Evolutionary conservation across 225 moss, liverwort and hornwort species (phyloP), one percentile per base, ranked within the genome.

Genomic region (Thuidium tamariscinum): DNA sequence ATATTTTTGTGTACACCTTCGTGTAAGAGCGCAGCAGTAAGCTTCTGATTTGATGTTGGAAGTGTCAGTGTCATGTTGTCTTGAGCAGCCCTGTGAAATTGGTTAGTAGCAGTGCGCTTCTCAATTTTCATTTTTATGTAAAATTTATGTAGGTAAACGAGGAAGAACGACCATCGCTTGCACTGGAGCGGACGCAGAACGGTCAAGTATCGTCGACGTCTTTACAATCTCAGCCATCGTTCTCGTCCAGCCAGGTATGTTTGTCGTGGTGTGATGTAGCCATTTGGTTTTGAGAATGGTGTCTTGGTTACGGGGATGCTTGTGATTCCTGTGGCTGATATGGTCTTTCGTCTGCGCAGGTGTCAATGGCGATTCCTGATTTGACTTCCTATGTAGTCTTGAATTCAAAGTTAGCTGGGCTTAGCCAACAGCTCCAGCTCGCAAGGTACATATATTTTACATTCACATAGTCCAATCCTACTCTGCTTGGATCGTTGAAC

Each of bases 301-400:
- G 18, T 26, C 36, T 69, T 72, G 66, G 30, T 75, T 46, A 74
- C 57, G 69, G 23, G 26, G 71, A 77, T 81, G 88, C 46, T 79
- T 69, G 67, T 71, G 57, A 42, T 72, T 76, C 61, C 46, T 64
- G 84, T 54, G 51, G 37, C 67, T 88, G 18, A 88, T 30, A 14
- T 82, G 15, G 59, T 77, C 48, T 60, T 77, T 60, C 66, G 20
- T 61, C 42, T 86, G 55, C 81, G 74, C 93, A 97, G 96, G 96
- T 94, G 54, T 91, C 95, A 69, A 97, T 96, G 97, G 90, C 92
- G 36, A 96, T 97, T 87, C 97, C 97, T 81, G 94, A 95, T 86
- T 89, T 97, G 87, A 93, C 95, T 46, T 92, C 93, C 19, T 96
- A 97, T 84, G 93, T 97, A 72, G 94, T 97, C 39, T 75, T 96